These are phyloP conservation scores for Pichia sp. DNA, from an alignment of 1,139 yeast species.

Conservation along the genomic window DNA sequence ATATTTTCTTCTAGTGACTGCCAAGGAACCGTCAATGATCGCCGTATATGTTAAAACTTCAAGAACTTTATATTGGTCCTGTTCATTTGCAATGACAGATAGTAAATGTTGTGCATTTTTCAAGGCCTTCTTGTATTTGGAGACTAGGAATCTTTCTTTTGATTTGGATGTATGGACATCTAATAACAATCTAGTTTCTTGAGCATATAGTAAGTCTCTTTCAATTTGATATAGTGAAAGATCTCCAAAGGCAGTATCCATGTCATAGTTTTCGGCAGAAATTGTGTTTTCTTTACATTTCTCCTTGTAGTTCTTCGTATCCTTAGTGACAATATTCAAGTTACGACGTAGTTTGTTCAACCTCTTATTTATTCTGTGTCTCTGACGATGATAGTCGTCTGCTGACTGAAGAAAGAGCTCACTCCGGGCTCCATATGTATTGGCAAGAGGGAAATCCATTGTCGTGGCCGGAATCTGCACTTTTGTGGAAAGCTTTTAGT, in stretches of 20 bases:
- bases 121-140: conserved; percentile 66
- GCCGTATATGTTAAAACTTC: conserved; percentile 61
- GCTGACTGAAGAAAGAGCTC: conserved; percentile 32
- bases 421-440: conserved; percentile 30
- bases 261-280: conserved; percentile 41
- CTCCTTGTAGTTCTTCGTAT: conserved; percentile 49
- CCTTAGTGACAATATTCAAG: conserved; percentile 51
- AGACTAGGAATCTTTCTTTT: conserved; percentile 50
- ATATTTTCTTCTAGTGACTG: conserved; percentile 60
- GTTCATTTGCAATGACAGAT: conserved; percentile 35
- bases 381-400: conserved; percentile 48
- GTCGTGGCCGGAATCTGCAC: neutral
- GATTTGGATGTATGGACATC: conserved; percentile 51
- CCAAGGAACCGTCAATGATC: conserved; percentile 55
- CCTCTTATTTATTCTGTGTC: conserved; percentile 43
- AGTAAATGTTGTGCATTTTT: conserved; percentile 43
- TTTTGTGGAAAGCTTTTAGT: too few relatives aligned
- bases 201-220: conserved; percentile 63
- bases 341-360: conserved; percentile 55
- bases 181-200: conserved; percentile 54
- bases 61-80: conserved; percentile 34
- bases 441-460: conserved; percentile 32
- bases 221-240: conserved; percentile 57
- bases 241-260: conserved; percentile 44
- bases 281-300: conserved; percentile 44